phyloP scores from a whole-genome alignment of 2,329 filamentous ascomycete genomes.

The Trichoderma afroharzianum region DNA sequence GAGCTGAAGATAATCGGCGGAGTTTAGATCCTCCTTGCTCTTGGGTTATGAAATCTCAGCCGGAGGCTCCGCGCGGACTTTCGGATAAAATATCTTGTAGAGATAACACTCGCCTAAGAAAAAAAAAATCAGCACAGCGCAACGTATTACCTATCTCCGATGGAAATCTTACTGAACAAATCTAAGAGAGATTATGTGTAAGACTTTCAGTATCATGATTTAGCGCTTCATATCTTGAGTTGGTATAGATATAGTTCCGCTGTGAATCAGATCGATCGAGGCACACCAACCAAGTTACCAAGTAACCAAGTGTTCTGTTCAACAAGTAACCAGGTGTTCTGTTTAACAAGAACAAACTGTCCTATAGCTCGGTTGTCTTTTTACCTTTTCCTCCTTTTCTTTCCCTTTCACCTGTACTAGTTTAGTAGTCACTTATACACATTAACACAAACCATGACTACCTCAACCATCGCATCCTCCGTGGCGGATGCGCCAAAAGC shows the following conservation, averaged over 20 bases:
- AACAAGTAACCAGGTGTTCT: not conserved
- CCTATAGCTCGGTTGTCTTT: not conserved
- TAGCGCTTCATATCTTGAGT: not conserved
- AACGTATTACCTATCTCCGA: not conserved
- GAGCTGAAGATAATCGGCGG: not conserved
- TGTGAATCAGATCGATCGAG: not conserved
- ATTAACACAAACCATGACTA: not conserved
- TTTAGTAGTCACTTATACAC: not conserved
- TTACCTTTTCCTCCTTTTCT: not conserved
- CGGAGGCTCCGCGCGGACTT: not conserved
- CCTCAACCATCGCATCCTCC: not conserved
- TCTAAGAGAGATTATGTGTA: not conserved
- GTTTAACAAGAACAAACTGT: not conserved
- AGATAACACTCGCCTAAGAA: not conserved
- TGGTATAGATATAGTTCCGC: not conserved
- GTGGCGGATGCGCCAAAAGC: not conserved
- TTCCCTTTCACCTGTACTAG: not conserved
- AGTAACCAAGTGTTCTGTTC: not conserved
- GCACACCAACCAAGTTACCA: not conserved
- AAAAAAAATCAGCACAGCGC: not conserved
- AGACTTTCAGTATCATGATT: not conserved
- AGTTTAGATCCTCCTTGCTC: not conserved
- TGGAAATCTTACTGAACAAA: not conserved
- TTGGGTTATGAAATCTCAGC: not conserved
- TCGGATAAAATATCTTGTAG: not conserved